phyloP scores from a whole-genome alignment of 306 rosid genomes.

The Cajanus cajan region DNA sequence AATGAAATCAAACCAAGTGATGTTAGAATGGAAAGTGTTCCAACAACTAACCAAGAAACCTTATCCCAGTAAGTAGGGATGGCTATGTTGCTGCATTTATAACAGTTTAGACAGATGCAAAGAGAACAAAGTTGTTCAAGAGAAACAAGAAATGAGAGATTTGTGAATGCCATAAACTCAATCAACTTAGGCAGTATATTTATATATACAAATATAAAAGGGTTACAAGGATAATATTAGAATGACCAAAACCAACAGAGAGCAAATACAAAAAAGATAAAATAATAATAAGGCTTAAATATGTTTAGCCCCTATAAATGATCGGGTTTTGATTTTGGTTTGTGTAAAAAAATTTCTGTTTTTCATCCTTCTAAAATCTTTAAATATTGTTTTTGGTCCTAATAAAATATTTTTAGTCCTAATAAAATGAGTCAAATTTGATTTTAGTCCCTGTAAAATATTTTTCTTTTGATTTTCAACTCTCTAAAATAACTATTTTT shows the following conservation, averaged over 20 bases:
- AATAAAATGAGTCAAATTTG: no score
- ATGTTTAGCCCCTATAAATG: no score
- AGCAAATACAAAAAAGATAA: not conserved
- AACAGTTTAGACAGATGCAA: not conserved
- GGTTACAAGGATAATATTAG: not conserved
- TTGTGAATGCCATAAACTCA: not conserved
- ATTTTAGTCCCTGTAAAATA: no score
- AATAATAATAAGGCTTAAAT: no score
- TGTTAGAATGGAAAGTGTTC: not conserved
- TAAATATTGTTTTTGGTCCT: no score
- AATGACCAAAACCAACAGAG: not conserved
- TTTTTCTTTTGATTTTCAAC: no score
- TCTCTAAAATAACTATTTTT: no score
- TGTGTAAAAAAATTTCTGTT: no score
- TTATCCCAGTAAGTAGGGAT: not conserved
- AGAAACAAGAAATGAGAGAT: not conserved
- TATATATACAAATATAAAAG: not conserved
- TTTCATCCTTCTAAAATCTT: no score
- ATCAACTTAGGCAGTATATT: not conserved
- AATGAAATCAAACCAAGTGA: constrained; percentile 23
- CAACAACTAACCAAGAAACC: constrained; percentile 6
- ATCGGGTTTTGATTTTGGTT: no score
- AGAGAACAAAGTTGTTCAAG: not conserved
- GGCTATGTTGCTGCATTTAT: not conserved
- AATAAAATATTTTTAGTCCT: no score